Evolutionary conservation across 2,329 filamentous ascomycete species (phyloP), one percentile per base, ranked within the genome.

Genomic region (Arthrinium phaeospermum): DNA sequence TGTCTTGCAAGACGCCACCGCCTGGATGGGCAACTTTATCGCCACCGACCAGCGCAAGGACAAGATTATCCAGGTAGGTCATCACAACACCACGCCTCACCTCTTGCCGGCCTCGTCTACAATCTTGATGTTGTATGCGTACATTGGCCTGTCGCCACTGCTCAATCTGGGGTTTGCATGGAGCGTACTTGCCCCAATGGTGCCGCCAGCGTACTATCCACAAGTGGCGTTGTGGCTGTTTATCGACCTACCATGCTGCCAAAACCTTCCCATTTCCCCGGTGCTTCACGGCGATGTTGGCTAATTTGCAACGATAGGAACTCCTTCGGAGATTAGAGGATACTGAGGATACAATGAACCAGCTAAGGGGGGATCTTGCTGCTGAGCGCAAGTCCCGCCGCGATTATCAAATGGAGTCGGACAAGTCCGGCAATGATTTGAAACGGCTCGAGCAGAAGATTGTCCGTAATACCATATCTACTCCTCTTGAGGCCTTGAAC

Each of bases 361-460:
- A 72, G 49, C 72, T 74, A 22, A 69, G 44, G 30, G 37, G 72
- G 16, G 72, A 73, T 37, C 67, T 73, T 19, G 53, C 68, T 27
- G 72, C 72, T 34, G 72, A 73, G 57, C 72, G 69, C 41, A 72
- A 73, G 49, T 72, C 71, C n/a, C 72, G 72, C n/a, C 70, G 70
- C 68, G 70, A 68, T 30, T 73, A 72, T 53, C 72, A 74, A 51
- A 71, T 72, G 71, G 71, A 74, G 30, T 64, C 71, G 8, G 71
- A 72, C 27, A 61, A 41, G 37, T 71, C 71, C 49, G 51, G 71
- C 41, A 45, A 49, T 16, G 24, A 46, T 30, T 19, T 69, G 14
- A 30, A 69, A 27, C 68, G 53, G 49, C 34, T 74, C 6, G 69
- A 74, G 37, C 71, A 72, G 45, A 72, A 69, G 46, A 69, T 74